A percentile compares a stretch with the other conserved stretches of the same genome.
Conservation (phyloP, 1,284 basidiomycete genomes). For the Peniophora sp. region DNA sequence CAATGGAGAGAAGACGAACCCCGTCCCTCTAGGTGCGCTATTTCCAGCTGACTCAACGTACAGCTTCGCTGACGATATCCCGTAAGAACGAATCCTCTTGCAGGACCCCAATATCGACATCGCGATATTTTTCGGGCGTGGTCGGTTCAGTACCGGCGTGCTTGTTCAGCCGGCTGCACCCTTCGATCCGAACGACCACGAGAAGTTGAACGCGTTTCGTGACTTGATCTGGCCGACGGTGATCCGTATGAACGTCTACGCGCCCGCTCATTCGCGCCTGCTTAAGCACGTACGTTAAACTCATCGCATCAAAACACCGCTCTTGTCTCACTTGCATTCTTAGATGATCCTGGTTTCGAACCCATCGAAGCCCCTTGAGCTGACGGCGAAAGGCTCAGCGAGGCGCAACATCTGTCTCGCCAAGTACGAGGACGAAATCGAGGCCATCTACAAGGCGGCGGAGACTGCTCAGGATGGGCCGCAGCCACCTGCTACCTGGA, state of each 20-base stretch:
- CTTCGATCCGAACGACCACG: constrained; percentile 21
- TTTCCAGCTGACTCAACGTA: background rate
- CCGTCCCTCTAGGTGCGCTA: constrained; percentile 28
- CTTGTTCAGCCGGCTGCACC: constrained; percentile 25
- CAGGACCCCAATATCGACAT: constrained; percentile 24
- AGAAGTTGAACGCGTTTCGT: constrained; percentile 19
- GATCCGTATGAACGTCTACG: constrained; percentile 17
- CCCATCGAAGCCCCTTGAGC: constrained; percentile 22
- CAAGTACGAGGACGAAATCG: constrained; percentile 20
- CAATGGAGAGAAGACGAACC: constrained; percentile 29
- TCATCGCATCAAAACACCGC: background rate
- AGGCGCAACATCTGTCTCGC: constrained; percentile 15
- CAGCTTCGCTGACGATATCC: background rate
- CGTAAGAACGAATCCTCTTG: constrained; percentile 26
- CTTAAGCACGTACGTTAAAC: constrained; percentile 19
- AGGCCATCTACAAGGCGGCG: constrained; percentile 16
- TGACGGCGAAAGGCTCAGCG: constrained; percentile 23
- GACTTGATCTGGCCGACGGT: constrained; percentile 22
- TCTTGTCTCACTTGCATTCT: background rate
- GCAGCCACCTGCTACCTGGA: constrained; percentile 2
- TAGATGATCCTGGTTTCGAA: constrained; percentile 22
- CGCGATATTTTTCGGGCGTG: constrained; percentile 31
- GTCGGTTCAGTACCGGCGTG: constrained; percentile 30
- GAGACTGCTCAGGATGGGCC: constrained; percentile 7
- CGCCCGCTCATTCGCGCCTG: constrained; percentile 20